Conservation (phyloP, 148 eudicot genomes). For the Camellia sinensis region DNA sequence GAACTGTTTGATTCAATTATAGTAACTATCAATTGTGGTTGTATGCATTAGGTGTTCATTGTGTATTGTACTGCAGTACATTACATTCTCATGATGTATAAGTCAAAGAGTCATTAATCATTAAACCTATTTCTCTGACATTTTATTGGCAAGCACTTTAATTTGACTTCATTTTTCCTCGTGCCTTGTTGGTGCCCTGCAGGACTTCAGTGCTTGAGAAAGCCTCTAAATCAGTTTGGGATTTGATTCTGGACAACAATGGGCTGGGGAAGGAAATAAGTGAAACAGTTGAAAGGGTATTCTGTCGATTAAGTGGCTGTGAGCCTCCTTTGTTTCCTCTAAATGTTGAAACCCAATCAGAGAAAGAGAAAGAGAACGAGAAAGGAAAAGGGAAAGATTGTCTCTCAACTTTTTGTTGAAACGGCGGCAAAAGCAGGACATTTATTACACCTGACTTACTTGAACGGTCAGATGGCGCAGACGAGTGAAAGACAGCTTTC, state of each 20-base stretch:
- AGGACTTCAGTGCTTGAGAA: conserved; percentile 79
- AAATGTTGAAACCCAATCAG: conserved; percentile 38
- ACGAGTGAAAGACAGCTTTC: no score
- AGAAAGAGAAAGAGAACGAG: conserved; percentile 21
- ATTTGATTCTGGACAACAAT: conserved; percentile 67
- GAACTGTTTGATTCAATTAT: not conserved
- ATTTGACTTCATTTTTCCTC: not conserved
- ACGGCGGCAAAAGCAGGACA: no score
- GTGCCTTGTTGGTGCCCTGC: conserved; percentile 24
- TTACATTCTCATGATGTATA: not conserved
- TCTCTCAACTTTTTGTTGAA: no score
- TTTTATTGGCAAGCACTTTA: not conserved
- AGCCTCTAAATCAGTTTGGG: conserved; percentile 97
- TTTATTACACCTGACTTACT: no score
- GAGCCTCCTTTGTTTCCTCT: conserved; percentile 75
- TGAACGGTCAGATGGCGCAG: no score
- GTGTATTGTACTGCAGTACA: not conserved
- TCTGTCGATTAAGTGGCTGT: conserved; percentile 80
- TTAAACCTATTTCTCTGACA: no score
- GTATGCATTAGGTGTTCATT: not conserved
- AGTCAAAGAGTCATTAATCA: not conserved
- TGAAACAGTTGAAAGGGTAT: conserved; percentile 87
- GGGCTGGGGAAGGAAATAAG: conserved; percentile 83
- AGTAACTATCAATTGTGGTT: not conserved
- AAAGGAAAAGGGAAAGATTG: conserved; percentile 25